Conservation (phyloP, 2,329 filamentous ascomycete genomes). For the Helotiales sp. region DNA sequence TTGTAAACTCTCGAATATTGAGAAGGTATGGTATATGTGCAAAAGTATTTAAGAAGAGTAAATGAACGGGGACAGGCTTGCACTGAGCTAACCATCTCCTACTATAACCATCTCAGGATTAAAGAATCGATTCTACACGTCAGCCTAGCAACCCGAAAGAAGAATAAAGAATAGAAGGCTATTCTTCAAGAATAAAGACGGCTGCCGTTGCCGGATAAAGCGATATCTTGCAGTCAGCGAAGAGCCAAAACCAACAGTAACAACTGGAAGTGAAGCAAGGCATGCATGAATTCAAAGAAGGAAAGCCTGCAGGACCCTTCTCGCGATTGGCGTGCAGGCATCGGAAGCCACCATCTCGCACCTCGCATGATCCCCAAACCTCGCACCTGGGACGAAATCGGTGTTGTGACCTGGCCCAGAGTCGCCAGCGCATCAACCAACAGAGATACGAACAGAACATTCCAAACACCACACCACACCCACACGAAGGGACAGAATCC, state of each 20-base stretch:
- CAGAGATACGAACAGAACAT: too few species aligned
- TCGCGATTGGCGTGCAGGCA: neutral
- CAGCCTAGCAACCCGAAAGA: too few species aligned
- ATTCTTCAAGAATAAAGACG: neutral
- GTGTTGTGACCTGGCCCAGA: neutral
- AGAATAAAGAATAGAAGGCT: neutral
- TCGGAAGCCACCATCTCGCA: neutral
- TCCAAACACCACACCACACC: neutral
- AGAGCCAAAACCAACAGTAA: neutral
- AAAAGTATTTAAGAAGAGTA: too few species aligned
- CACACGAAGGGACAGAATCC: neutral
- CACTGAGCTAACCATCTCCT: too few species aligned
- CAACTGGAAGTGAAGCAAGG: neutral
- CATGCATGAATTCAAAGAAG: neutral
- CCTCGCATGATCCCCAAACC: neutral
- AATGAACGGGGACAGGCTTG: too few species aligned
- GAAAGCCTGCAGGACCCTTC: neutral
- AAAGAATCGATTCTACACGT: too few species aligned
- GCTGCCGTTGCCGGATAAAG: neutral
- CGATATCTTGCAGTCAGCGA: neutral
- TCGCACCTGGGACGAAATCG: neutral
- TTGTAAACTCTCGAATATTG: too few species aligned
- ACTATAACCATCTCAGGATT: too few species aligned
- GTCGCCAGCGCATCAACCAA: neutral
- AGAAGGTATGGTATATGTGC: too few species aligned